These are phyloP conservation scores for Ascomycota sp. DNA, from an alignment of 2,329 filamentous ascomycete species.

Conservation along the genomic window DNA sequence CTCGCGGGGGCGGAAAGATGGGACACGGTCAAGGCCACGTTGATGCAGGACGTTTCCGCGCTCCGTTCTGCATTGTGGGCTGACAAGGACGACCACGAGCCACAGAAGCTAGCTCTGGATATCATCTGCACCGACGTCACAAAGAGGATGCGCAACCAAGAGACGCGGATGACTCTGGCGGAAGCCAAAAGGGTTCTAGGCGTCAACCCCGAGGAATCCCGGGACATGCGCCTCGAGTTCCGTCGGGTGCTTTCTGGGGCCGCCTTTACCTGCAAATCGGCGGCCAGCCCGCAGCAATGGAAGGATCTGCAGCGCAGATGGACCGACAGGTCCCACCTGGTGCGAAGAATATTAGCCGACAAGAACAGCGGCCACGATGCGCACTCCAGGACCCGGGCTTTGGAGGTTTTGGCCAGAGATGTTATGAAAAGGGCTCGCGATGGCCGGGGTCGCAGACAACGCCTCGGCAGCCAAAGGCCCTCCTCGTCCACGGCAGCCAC, in stretches of 20 bases:
- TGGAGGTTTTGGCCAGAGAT: slow-evolving; percentile 52
- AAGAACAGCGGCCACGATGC: slow-evolving; percentile 29
- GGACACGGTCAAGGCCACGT: slow-evolving; percentile 44
- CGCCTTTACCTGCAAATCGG: slow-evolving; percentile 50
- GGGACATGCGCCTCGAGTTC: slow-evolving; percentile 42
- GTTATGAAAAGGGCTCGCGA: slow-evolving; percentile 57
- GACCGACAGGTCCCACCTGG: slow-evolving; percentile 33
- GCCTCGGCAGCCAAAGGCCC: slow-evolving; percentile 4
- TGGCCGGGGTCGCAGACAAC: slow-evolving; percentile 34
- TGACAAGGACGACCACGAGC: slow-evolving; percentile 32
- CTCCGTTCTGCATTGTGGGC: slow-evolving; percentile 38
- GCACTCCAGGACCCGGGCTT: slow-evolving; percentile 33
- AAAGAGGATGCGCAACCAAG: slow-evolving; percentile 47
- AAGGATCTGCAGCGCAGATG: slow-evolving; percentile 44
- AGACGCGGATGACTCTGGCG: slow-evolving; percentile 44
- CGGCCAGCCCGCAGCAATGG: slow-evolving; percentile 51
- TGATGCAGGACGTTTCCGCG: slow-evolving; percentile 41
- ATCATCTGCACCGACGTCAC: slow-evolving; percentile 64
- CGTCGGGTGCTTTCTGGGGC: slow-evolving; percentile 41
- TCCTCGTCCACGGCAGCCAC: slow-evolving; percentile 1
- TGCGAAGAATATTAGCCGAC: slow-evolving; percentile 30
- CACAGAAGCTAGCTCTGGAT: slow-evolving; percentile 48
- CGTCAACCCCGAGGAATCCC: slow-evolving; percentile 21
- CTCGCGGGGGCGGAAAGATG: slow-evolving; percentile 49
- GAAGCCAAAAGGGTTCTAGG: slow-evolving; percentile 44